phyloP scores from a whole-genome alignment of 106 monocot genomes.

The Dendrobium huoshanense region DNA sequence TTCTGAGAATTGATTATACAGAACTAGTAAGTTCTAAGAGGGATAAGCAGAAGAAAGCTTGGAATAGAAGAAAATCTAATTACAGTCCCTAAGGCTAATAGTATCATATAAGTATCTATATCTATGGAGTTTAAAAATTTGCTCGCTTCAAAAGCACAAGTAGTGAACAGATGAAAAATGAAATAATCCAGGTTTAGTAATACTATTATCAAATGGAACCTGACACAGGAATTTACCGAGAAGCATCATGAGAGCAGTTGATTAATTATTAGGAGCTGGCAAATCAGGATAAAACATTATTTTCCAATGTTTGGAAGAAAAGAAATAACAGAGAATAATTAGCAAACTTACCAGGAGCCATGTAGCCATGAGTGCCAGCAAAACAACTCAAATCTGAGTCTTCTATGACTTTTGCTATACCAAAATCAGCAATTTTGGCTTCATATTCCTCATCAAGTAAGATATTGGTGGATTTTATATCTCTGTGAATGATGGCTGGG shows the following conservation, averaged over 20 bases:
- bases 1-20: conserved; percentile 31
- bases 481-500: conserved; percentile 70
- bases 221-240: not conserved
- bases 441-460: conserved; percentile 71
- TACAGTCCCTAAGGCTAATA: not conserved
- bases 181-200: too few relatives aligned
- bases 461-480: conserved; percentile 77
- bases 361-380: conserved; percentile 87
- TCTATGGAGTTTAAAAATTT: not conserved
- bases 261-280: not conserved
- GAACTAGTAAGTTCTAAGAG: not conserved
- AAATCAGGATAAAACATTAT: not conserved
- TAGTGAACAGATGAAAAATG: too few relatives aligned
- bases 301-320: not conserved
- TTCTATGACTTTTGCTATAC: conserved; percentile 51
- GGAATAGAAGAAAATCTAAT: not conserved
- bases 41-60: too few relatives aligned
- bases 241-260: not conserved
- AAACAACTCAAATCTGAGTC: conserved; percentile 36
- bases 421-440: conserved; percentile 83
- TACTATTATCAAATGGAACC: not conserved
- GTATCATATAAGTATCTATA: not conserved
- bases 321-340: not conserved
- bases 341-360: conserved; percentile 64
- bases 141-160: not conserved